These are phyloP conservation scores for Clausena lansium DNA, from an alignment of 345 rosid genomes.

Conservation along the genomic window DNA sequence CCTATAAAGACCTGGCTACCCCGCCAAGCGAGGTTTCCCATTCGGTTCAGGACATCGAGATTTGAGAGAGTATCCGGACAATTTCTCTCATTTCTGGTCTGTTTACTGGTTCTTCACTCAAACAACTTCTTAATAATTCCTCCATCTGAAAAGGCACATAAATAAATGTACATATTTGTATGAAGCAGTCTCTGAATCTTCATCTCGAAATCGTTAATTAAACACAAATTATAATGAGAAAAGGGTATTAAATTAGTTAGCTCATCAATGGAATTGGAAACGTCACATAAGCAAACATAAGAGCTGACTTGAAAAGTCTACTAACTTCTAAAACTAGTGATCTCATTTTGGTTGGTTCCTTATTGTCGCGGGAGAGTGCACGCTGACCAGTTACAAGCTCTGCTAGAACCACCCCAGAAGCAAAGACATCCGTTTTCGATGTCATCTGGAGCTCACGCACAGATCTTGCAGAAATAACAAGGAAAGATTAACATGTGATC, in stretches of 20 bases:
- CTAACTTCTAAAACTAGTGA: constrained; percentile 29
- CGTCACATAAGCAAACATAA: neutral
- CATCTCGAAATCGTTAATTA: constrained; percentile 15
- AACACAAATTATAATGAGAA: neutral
- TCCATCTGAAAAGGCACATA: constrained; percentile 23
- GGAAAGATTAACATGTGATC: neutral
- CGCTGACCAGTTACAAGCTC: constrained; percentile 41
- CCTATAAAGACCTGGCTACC: constrained; percentile 10
- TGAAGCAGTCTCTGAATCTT: constrained; percentile 21
- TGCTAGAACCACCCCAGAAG: constrained; percentile 41
- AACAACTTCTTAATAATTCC: constrained; percentile 26
- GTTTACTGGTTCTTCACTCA: constrained; percentile 24
- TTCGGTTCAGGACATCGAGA: constrained; percentile 23
- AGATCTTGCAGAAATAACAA: constrained; percentile 16
- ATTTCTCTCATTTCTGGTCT: constrained; percentile 40
- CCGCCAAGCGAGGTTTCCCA: constrained; percentile 32
- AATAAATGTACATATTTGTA: neutral
- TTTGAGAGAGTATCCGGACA: constrained; percentile 27
- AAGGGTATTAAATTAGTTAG: neutral
- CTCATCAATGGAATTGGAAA: neutral
- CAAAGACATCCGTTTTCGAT: constrained; percentile 37
- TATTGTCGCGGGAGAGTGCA: constrained; percentile 25
- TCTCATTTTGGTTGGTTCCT: constrained; percentile 24
- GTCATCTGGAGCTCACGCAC: constrained; percentile 35
- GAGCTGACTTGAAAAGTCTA: neutral